Evolutionary conservation across 192 early-diverging fungal genomes (phyloP), one percentile per base, ranked within the genome.

Genomic region (Glomus cerebriforme): DNA sequence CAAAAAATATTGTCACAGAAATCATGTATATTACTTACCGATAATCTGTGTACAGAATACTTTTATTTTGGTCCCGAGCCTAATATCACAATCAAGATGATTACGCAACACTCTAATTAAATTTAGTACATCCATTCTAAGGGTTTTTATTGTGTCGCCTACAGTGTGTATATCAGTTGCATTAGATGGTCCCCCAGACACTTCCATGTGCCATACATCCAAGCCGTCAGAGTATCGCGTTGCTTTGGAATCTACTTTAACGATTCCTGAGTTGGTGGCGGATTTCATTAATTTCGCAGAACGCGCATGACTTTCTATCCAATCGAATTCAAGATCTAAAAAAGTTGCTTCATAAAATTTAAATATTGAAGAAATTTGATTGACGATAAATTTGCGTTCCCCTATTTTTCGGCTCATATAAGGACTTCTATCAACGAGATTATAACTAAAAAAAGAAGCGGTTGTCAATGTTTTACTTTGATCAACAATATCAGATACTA

Each of bases 271-370:
- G 49, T 75, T 75, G 34, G 68, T 70, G 2, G 45, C 39, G 17
- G 68, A 70, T 70, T 70, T 47, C 19, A 54, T 75, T 66, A 77
- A 65, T 62, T 45, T 77, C 32, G 75, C 75, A 10, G 62, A 63
- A 39, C 8, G 19, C 1, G 75, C 75, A 39, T 77, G 75, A 19
- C 27, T 15, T 35, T 77, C 62, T 3, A 77, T 66, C 75, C 75
- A 77, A 22, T 77, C 62, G 62, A 77, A 66, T 6, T 77, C 32
- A 34, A 65, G 54, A 32, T 63, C 65, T 4, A 58, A 47, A 63
- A 77, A 77, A 7, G 60, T 77, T 12, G 0, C 65, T 19, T 77
- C 77, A 29, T 78, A 78, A 78, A 78, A 78, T 69, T 68, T 78
- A 22, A 54, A 78, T 13, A 68, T 65, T 37, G 70, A 73, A 1